Evolutionary conservation across 169 alveolate species (phyloP).

Genomic region (Plasmodium vivax): DNA sequence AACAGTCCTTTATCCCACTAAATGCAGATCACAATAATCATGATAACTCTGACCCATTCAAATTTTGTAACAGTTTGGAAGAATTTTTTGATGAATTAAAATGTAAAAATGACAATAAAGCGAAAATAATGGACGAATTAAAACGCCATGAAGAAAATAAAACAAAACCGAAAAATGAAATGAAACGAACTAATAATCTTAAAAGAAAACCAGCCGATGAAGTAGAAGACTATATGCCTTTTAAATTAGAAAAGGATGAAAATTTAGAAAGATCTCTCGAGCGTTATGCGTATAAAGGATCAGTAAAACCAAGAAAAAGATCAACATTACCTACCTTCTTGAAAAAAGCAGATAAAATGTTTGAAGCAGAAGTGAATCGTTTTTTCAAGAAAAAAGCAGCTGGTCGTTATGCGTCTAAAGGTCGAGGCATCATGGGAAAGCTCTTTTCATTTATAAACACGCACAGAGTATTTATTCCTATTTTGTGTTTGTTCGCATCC

Average conservation of each 20-base stretch:
- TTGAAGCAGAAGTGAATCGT: neutral
- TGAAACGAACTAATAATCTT: neutral
- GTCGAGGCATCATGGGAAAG: neutral
- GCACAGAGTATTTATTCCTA: neutral
- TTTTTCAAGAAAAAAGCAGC: too few relatives aligned
- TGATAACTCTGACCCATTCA: neutral
- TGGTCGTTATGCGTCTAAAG: neutral
- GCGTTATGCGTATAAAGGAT: neutral
- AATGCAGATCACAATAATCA: neutral
- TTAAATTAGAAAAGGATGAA: neutral
- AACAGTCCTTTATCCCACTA: neutral
- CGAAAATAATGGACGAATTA: neutral
- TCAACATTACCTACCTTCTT: too few relatives aligned
- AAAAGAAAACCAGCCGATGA: neutral
- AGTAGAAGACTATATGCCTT: neutral
- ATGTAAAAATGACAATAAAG: neutral
- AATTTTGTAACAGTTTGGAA: neutral
- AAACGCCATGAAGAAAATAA: neutral
- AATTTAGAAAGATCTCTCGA: neutral
- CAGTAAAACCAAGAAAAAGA: neutral
- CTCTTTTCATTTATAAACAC: neutral
- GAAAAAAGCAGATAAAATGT: too few relatives aligned
- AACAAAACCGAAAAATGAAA: neutral
- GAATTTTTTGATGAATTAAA: too few relatives aligned
- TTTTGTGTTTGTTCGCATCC: too few relatives aligned